Base-by-base conservation (phyloP, 306 rosid species). In the Fragaria iinumae region DNA sequence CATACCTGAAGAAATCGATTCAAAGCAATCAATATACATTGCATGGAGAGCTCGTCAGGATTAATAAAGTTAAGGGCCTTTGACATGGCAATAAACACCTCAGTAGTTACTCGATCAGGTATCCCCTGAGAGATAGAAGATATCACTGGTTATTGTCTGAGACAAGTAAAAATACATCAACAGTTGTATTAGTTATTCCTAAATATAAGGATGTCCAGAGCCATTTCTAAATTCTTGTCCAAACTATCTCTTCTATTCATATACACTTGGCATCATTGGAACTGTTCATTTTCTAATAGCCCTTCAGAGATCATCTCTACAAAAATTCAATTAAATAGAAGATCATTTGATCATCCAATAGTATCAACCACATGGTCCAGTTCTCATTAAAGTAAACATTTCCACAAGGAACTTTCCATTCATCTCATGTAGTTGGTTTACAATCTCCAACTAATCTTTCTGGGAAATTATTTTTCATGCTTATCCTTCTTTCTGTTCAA, bases 1-100 rank as follows among this genome's bases (percentile, higher is more conserved):
- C 50, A 36, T 81, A 95, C 98, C 98, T 95, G 98, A 79, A 95
- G 98, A 86, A 95, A 95, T 64, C 97, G 86, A 78, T 95, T 95
- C 83, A 95, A 87, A 67, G 98, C 97, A 81, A 95, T 95, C 91
- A 95, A 88, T 81, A 95, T 90, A 75, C 98, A 95, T 76, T 95
- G 98, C 98, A 95, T 95, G 70, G 98, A 95, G 84, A 95, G 96
- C 88, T 95, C 98, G 81, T 95, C 96, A 25, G 98, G 98, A 75
- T 95, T 95, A 81, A 95, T 95, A 83, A 95, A 92, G 88, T 95
- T 95, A 78, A 95, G 91, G 12, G 98, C 98, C 89, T 95, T 95
- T 72, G 98, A 92, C 98, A 95, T 95, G 70, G 98, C 98, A 89
- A 95, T 89, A 79, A 95, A 95, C 77, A 95, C 98, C 88, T 95